phyloP scores from a whole-genome alignment of 2,329 filamentous ascomycete genomes.

The Paecilomyces niveus region DNA sequence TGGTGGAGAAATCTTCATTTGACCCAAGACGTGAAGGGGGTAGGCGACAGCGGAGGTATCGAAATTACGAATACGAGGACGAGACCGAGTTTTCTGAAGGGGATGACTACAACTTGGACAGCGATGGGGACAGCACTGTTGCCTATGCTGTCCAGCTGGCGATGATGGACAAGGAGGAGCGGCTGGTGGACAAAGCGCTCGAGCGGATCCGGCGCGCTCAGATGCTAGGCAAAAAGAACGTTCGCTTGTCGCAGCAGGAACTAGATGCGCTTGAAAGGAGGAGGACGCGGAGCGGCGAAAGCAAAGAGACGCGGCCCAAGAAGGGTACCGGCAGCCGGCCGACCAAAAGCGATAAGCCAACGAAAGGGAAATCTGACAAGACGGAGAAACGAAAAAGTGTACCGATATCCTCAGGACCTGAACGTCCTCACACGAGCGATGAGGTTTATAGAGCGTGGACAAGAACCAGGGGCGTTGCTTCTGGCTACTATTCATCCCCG shows the following conservation, averaged over 20 bases:
- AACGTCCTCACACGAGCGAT: conserved; percentile 23
- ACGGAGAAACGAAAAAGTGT: conserved; percentile 14
- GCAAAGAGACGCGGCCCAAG: conserved; percentile 19
- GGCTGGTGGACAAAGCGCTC: conserved; percentile 68
- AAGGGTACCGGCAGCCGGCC: conserved; percentile 10
- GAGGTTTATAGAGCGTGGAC: conserved; percentile 45
- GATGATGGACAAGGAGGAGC: conserved; percentile 62
- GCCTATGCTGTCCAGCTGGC: conserved; percentile 46
- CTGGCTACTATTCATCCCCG: conserved; percentile 33
- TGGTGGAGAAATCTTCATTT: conserved; percentile 13
- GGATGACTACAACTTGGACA: conserved; percentile 46
- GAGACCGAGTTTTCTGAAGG: conserved; percentile 39
- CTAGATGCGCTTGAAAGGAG: conserved; percentile 71
- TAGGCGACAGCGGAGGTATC: conserved; percentile 28
- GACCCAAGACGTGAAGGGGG: conserved; percentile 25
- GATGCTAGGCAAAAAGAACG: conserved; percentile 66
- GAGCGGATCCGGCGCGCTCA: conserved; percentile 73
- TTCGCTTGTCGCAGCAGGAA: conserved; percentile 73
- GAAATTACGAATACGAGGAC: conserved; percentile 33
- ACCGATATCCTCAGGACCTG: conserved; percentile 7
- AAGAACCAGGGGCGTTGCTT: conserved; percentile 38
- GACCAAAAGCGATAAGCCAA: conserved; percentile 2
- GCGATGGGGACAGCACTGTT: conserved; percentile 42
- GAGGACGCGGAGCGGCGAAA: conserved; percentile 45
- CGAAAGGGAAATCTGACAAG: conserved; percentile 7